phyloP scores from a whole-genome alignment of 345 rosid genomes.

The Diplotaxis tenuifolia region DNA sequence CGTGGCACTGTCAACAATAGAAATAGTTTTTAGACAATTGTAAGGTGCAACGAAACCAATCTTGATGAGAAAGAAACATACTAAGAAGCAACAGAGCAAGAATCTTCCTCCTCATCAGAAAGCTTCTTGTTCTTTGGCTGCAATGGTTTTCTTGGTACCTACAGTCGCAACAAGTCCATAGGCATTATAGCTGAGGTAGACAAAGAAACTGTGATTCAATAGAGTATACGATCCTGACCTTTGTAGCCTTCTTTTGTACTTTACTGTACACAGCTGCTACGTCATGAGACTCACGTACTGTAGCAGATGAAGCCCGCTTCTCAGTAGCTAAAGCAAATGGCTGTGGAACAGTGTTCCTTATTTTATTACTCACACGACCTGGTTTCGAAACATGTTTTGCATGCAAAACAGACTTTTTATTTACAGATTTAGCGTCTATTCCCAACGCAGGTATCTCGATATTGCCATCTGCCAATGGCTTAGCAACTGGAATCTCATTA shows the following conservation, averaged over 20 bases:
- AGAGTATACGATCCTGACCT: slow-evolving; percentile 16
- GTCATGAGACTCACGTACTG: slow-evolving; percentile 47
- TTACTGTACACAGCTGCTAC: slow-evolving; percentile 26
- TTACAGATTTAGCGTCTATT: slow-evolving; percentile 31
- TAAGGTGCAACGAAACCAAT: neutral
- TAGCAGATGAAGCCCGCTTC: slow-evolving; percentile 74
- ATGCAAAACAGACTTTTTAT: slow-evolving; percentile 35
- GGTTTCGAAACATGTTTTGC: slow-evolving; percentile 48
- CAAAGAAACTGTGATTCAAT: neutral
- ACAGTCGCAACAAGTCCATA: slow-evolving; percentile 30
- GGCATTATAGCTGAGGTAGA: neutral
- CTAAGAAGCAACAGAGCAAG: slow-evolving; percentile 69
- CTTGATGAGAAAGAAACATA: slow-evolving; percentile 35
- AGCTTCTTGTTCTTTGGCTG: slow-evolving; percentile 66
- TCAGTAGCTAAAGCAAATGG: slow-evolving; percentile 88
- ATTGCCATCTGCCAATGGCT: slow-evolving; percentile 35
- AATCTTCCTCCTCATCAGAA: slow-evolving; percentile 71
- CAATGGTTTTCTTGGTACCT: slow-evolving; percentile 58
- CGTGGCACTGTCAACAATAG: slow-evolving; percentile 44
- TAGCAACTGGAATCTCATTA: slow-evolving; percentile 47
- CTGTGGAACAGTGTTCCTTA: slow-evolving; percentile 75
- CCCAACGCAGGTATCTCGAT: slow-evolving; percentile 23
- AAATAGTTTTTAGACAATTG: neutral
- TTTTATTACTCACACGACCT: slow-evolving; percentile 44
- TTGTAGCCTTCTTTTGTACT: slow-evolving; percentile 9